Conservation (phyloP, 345 rosid species). For the Hevea brasiliensis region DNA sequence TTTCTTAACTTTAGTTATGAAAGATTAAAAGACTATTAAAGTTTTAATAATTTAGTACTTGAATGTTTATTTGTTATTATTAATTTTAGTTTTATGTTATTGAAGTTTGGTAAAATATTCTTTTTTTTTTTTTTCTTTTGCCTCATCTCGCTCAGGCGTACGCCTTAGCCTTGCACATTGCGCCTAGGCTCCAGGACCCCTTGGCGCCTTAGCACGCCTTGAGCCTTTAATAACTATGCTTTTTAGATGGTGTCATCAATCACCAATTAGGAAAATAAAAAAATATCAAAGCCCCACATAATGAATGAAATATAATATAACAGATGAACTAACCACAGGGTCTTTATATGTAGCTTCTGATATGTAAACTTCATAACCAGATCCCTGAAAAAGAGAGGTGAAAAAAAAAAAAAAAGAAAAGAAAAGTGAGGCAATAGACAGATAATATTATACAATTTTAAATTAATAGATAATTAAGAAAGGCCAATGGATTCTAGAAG, state of each 20-base stretch:
- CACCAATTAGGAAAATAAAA: neutral
- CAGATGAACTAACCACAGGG: constrained; percentile 63
- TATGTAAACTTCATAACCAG: constrained; percentile 89
- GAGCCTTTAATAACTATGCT: too few relatives aligned
- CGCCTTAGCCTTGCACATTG: too few relatives aligned
- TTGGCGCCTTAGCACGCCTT: too few relatives aligned
- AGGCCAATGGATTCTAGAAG: neutral
- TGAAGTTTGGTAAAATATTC: too few relatives aligned
- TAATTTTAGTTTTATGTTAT: too few relatives aligned
- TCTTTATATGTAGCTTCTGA: constrained; percentile 86
- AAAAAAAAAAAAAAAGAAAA: constrained; percentile 28
- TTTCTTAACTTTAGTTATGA: too few relatives aligned
- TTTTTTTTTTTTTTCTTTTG: too few relatives aligned
- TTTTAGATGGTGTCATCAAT: neutral
- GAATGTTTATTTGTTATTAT: too few relatives aligned
- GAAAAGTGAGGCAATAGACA: constrained; percentile 28
- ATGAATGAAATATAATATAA: constrained; percentile 1
- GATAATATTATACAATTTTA: neutral
- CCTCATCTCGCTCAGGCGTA: too few relatives aligned
- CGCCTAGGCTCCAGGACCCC: too few relatives aligned
- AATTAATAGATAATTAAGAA: neutral
- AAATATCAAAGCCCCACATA: neutral
- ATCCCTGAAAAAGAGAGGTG: constrained; percentile 85
- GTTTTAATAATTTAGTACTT: too few relatives aligned
- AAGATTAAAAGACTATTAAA: too few relatives aligned